Percentiles rank a stretch among this genome's conserved stretches.
Evolutionary conservation across 495 filamentous ascomycete species (phyloP).

Genomic region (Podospora fimiseda): DNA sequence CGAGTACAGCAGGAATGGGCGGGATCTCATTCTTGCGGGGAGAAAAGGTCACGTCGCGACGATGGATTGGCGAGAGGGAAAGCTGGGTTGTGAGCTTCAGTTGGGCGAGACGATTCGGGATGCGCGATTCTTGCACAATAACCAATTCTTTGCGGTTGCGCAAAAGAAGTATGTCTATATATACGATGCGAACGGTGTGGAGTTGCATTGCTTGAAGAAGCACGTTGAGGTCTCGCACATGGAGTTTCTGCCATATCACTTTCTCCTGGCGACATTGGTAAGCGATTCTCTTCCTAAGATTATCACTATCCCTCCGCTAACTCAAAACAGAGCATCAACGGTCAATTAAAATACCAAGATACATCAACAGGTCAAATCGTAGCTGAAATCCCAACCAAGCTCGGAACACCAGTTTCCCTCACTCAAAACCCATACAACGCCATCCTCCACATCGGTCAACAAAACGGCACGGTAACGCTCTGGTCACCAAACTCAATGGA

Average conservation of each 20-base stretch:
- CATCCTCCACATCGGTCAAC: conserved; percentile 82
- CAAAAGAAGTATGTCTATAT: conserved; percentile 94
- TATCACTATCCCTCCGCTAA: no score
- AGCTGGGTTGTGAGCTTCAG: conserved; percentile 83
- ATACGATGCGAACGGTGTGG: conserved; percentile 82
- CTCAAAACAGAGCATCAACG: conserved; percentile 79
- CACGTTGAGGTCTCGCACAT: conserved; percentile 90
- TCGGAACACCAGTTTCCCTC: conserved; percentile 77
- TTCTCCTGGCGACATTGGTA: conserved; percentile 79
- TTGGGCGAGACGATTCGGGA: conserved; percentile 83
- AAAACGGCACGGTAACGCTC: conserved; percentile 87
- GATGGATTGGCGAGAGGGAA: conserved; percentile 93
- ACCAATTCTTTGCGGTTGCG: conserved; percentile 93
- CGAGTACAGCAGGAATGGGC: conserved; percentile 86
- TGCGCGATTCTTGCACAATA: conserved; percentile 89
- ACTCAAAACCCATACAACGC: conserved; percentile 87
- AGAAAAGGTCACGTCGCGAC: conserved; percentile 92
- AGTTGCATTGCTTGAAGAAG: conserved; percentile 82
- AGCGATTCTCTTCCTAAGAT: conserved; percentile 26
- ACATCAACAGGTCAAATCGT: conserved; percentile 86
- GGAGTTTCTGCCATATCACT: conserved; percentile 96
- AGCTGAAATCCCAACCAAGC: conserved; percentile 71
- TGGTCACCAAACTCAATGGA: conserved; percentile 92
- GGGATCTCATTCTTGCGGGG: conserved; percentile 76
- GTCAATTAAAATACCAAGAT: conserved; percentile 89